A percentile compares a stretch with the other conserved stretches of the same genome.
Conservation (phyloP, 2,329 filamentous ascomycete species). For the Venturiaceae sp. region DNA sequence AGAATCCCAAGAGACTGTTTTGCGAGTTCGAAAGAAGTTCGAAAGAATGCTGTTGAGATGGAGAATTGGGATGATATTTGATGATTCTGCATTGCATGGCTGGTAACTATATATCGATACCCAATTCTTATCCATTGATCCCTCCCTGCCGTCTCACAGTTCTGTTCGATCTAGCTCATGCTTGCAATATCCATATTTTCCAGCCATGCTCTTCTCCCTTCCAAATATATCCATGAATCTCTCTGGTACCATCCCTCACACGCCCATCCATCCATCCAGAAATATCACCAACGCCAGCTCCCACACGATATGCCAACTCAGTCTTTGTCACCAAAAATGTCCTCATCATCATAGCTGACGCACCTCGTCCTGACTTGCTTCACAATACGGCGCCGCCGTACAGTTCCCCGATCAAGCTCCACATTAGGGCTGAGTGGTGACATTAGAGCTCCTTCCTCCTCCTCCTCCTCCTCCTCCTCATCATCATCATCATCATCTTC, state of each 20-base stretch:
- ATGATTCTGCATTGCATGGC: neutral
- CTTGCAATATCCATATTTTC: neutral
- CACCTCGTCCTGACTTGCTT: neutral
- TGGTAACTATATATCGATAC: neutral
- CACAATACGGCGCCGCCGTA: neutral
- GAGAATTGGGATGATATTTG: too few relatives aligned
- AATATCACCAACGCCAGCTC: neutral
- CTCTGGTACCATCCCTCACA: neutral
- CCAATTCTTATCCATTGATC: neutral
- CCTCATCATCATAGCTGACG: slow-evolving; percentile 1
- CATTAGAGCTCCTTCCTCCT: neutral
- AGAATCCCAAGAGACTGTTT: too few relatives aligned
- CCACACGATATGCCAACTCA: neutral
- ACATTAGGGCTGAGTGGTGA: slow-evolving; percentile 2
- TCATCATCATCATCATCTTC: neutral
- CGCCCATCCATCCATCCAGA: neutral
- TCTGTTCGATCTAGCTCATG: neutral
- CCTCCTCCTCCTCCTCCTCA: neutral
- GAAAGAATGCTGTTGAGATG: too few relatives aligned
- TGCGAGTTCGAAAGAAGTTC: too few relatives aligned
- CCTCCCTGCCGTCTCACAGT: too few relatives aligned
- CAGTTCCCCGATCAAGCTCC: neutral
- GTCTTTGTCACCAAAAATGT: neutral
- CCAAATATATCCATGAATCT: neutral
- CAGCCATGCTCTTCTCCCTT: neutral